Evolutionary conservation across 2,329 filamentous ascomycete species (phyloP), one percentile per base, ranked within the genome.

Genomic region (Monilinia fructicola): DNA sequence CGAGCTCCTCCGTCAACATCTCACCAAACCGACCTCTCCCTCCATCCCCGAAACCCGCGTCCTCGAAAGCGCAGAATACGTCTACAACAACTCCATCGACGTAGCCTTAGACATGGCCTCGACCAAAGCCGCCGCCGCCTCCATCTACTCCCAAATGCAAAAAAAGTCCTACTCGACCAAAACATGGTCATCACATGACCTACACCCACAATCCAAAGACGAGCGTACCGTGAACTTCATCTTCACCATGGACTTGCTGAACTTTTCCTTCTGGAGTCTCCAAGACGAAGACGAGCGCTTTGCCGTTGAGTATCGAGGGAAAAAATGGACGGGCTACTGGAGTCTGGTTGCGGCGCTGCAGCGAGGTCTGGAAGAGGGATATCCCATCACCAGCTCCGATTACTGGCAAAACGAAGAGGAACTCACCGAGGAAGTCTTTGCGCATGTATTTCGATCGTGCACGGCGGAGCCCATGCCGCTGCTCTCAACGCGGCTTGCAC

Each of bases 201-300:
- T 99, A 50, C 95, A 99, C 74, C 95, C 95, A 1, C 90, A 93
- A 77, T 74, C 85, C 53, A 92, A 92, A 75, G 89, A 96, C 75
- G 90, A 92, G 74, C 84, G 79, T 61, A 93, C 92, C 0, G 87
- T 96, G 28, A 89, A 91, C 70, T 98, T 99, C 76, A 94, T 99
- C 73, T 98, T 99, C 77, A 92, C 91, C 26, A 96, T 99, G 92
- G 95, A 99, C 77, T 78, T 99, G 38, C 81, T 99, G 61, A 99
- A 99, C 77, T 99, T 98, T 76, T 96, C 90, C 28, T 99, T 99
- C 78, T 99, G 95, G 95, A 96, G 92, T 18, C 89, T 91, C 63
- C 73, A 70, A 23, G 79, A 83, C 67, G 74, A 78, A 3, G 88
- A 90, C 14, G 87, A 94, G 73, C 84, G 92, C 14, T 99, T 94